Conservation (phyloP, 73 alveolate species). For the Tetrahymena malaccensis region DNA sequence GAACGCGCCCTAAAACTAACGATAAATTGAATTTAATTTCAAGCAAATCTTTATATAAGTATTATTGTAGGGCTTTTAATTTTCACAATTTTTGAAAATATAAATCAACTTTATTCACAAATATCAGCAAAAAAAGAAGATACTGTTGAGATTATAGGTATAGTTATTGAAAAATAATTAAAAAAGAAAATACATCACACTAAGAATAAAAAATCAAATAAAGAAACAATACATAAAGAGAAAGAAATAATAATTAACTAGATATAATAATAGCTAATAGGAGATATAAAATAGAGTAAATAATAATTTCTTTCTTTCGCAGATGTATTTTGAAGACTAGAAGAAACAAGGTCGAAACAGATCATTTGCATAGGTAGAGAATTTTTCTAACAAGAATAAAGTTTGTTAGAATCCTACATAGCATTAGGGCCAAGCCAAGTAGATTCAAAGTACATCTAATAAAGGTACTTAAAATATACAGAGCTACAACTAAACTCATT, state of each 20-base stretch:
- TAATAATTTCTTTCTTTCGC: not conserved
- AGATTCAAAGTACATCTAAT: not conserved
- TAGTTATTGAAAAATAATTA: not conserved
- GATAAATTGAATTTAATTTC: not conserved
- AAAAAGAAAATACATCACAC: not conserved
- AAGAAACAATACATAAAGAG: not conserved
- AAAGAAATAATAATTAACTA: not conserved
- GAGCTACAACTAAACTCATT: not conserved
- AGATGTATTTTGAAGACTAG: not conserved
- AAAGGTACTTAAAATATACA: not conserved
- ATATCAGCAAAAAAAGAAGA: not conserved
- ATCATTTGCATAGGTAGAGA: not conserved
- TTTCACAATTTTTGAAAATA: not conserved
- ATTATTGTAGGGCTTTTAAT: not conserved
- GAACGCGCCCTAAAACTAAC: not conserved
- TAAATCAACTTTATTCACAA: not conserved
- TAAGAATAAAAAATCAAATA: not conserved
- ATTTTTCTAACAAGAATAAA: not conserved
- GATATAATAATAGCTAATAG: not conserved
- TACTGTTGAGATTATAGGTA: not conserved
- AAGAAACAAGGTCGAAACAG: constrained; percentile 1
- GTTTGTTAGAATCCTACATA: not conserved
- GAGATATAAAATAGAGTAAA: not conserved
- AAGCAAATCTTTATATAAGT: not conserved
- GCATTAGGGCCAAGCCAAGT: not conserved